Evolutionary conservation across 2,329 filamentous ascomycete species (phyloP), one percentile per base, ranked within the genome.

Genomic region (Cladosporium sp.): DNA sequence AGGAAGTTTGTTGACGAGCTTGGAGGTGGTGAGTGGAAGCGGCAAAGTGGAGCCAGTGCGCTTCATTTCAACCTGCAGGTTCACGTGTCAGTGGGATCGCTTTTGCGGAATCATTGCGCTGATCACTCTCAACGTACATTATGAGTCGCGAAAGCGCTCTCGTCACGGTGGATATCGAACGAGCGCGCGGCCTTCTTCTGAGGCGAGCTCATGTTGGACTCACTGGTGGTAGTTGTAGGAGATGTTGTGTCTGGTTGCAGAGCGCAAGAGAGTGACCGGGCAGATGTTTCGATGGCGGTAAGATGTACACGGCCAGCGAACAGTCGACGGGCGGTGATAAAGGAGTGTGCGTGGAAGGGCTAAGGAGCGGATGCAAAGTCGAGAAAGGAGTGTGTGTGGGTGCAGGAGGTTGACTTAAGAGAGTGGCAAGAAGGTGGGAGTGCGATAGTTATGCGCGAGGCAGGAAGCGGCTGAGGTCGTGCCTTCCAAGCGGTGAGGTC

Each of bases 21-120:
- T 71, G 53, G 78, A 79, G 43, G 76, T 72, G 62, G 72, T 77
- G 39, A 80, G 75, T 63, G 78, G 77, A 46, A 73, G 49, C 49
- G 72, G 68, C 23, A 70, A 58, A 49, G 63, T 62, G 66, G 66
- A 68, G 36, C 61, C 30, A 48, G 57, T 65, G 51, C 65, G 69
- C 66, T 69, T 68, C 57, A 70, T 57, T 56, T 46, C 36, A 21
- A 39, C 58, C 67, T 69, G 65, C 62, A 74, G 43, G 30, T 51
- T 39, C 63, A 59, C 63, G 25, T 64, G 63, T 64, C 63, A 64
- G 63, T 49, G 46, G 23, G 6, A 30, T 51, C 30, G n/a, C 34
- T 43, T 64, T 51, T 51, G 21, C 53, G 36, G 21, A 39, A 28
- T 58, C 18, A 51, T 61, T 13, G 26, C 26, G 58, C 26, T 28